A percentile compares a stretch with the other conserved stretches of the same genome.
phyloP scores from a whole-genome alignment of 305 asterid species.

The Solanum aculeatissimum region DNA sequence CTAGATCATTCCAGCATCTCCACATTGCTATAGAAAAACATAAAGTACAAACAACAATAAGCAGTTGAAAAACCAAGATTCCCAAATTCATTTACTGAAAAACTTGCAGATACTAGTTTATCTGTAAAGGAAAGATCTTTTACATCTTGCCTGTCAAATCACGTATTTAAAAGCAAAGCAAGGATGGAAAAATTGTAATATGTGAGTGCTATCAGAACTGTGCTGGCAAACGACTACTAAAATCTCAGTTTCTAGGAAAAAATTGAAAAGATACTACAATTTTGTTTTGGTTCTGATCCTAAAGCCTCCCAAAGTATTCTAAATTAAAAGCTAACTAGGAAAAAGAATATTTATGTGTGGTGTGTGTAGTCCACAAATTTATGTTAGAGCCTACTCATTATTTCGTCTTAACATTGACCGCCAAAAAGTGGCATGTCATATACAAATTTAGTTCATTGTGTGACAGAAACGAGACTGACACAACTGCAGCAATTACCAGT shows the following conservation, averaged over 20 bases:
- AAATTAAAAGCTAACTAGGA: neutral
- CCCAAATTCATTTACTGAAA: neutral
- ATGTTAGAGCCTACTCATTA: neutral
- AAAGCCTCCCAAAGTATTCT: neutral
- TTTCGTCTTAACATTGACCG: neutral
- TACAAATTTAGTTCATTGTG: neutral
- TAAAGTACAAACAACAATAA: neutral
- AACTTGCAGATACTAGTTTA: neutral
- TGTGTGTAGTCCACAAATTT: neutral
- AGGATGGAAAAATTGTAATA: neutral
- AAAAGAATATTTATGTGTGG: neutral
- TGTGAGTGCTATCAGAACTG: neutral
- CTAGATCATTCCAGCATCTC: neutral
- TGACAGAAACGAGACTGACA: neutral
- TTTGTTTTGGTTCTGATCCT: neutral
- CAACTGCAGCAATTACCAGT: neutral
- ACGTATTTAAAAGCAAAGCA: neutral
- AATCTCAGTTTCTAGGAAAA: neutral
- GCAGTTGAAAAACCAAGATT: neutral
- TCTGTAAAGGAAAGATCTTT: neutral
- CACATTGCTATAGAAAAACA: slow-evolving; percentile 8
- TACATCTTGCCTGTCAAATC: neutral
- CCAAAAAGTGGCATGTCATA: neutral
- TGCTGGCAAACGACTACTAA: neutral
- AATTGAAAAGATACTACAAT: neutral